Conservation (phyloP, 2,329 filamentous ascomycete genomes). For the Ophiostoma montium region DNA sequence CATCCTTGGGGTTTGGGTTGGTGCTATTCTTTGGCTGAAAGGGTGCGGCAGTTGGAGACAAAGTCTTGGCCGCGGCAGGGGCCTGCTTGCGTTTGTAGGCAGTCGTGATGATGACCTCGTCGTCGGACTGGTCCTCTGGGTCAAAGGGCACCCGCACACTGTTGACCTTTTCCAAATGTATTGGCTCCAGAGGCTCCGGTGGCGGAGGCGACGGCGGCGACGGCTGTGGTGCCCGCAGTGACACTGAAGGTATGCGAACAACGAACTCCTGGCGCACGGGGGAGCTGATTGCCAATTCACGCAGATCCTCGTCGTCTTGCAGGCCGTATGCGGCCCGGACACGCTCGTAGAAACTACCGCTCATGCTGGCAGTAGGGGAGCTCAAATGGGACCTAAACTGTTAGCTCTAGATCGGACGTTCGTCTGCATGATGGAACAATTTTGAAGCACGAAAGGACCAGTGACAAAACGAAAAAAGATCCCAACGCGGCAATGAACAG, state of each 20-base stretch:
- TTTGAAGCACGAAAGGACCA: no score
- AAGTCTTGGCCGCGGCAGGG: neutral
- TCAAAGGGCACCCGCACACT: constrained; percentile 9
- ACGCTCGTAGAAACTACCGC: constrained; percentile 1
- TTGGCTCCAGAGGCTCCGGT: neutral
- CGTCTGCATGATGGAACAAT: no score
- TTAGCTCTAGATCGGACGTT: neutral
- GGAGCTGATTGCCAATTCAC: neutral
- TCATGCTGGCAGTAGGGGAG: neutral
- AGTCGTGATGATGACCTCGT: constrained; percentile 10
- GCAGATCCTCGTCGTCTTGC: neutral
- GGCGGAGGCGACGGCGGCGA: neutral
- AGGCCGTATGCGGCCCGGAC: constrained; percentile 6
- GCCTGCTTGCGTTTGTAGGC: constrained; percentile 1
- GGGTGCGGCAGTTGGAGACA: neutral
- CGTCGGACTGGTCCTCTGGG: constrained; percentile 12
- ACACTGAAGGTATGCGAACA: no score
- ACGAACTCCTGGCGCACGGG: neutral
- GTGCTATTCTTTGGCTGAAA: neutral
- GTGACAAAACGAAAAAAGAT: no score
- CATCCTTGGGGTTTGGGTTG: neutral
- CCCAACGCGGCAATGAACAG: no score
- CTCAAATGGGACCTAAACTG: neutral
- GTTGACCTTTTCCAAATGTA: constrained; percentile 1
- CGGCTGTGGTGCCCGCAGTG: no score